Conservation (phyloP, 805 yeast genomes). For the Pichia eremophila region DNA sequence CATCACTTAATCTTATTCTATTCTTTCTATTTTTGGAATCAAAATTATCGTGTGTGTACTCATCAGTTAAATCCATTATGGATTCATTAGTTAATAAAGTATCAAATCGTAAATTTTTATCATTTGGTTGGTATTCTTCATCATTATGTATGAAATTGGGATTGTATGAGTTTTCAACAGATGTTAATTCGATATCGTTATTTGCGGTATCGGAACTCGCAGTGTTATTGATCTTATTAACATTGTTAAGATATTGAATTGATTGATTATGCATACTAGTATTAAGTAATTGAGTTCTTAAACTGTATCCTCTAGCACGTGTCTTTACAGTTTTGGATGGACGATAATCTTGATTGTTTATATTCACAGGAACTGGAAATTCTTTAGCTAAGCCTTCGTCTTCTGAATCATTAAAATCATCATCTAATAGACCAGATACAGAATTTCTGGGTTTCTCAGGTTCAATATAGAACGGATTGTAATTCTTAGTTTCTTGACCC, state of each 20-base stretch:
- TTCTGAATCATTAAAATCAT: background rate
- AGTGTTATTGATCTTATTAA: background rate
- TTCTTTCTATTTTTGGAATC: background rate
- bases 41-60: background rate
- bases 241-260: slow-evolving; percentile 8
- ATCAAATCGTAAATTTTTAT: slow-evolving; percentile 1
- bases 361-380: background rate
- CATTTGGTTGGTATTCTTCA: background rate
- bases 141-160: slow-evolving; percentile 16
- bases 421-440: background rate
- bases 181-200: slow-evolving; percentile 27
- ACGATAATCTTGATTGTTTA: background rate
- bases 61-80: slow-evolving; percentile 9
- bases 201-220: background rate
- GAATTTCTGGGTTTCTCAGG: background rate
- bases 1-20: slow-evolving; percentile 2
- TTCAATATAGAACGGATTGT: slow-evolving; percentile 5
- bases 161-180: slow-evolving; percentile 23
- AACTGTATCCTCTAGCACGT: slow-evolving; percentile 55
- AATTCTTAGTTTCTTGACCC: background rate
- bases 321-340: slow-evolving; percentile 22
- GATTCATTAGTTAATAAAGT: slow-evolving; percentile 14
- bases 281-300: slow-evolving; percentile 57
- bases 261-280: slow-evolving; percentile 26
- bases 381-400: background rate